Evolutionary conservation across 2,329 filamentous ascomycete species (phyloP), one percentile per base, ranked within the genome.

Genomic region (Thielaviopsis ethacetica): DNA sequence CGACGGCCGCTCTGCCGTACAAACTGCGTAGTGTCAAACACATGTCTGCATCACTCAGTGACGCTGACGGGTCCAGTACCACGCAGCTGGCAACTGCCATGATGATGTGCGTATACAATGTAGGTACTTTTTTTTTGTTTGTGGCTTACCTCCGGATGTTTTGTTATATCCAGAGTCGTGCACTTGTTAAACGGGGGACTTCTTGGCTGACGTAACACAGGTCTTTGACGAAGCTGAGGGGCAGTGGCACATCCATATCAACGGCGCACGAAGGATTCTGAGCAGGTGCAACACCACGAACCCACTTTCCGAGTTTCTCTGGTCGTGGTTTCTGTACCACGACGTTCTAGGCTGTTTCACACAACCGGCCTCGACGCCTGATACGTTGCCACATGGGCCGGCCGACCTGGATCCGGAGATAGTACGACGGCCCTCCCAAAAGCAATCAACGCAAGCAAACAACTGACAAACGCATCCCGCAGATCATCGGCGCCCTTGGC

Each of bases 71-170:
- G n/a, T 66, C 65, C 17, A 70, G 67, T 6, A 68, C 72, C 55
- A 68, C 68, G 7, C 73, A 75, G 60, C 67, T 76, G 56, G 73
- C 74, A 15, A 71, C 73, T 13, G 75, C 72, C 7, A 74, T 76
- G 75, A 76, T 77, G 74, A 68, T 76, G 6, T 76, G 73, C 57
- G 73, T 76, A 17, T 75, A 76, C 60, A 75, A 73, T 64, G 74
- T 75, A 62, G 65, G 71, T 62, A 6, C 27, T 17, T 44, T 44
- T n/a, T 17, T 9, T 27, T 52, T 21, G 1, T 7, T 47, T 13
- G 2, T 24, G 24, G 15, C 27, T 54, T 44, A 30, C 22, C 26
- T 7, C 7, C 10, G 15, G 38, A 4, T n/a, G 38, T 17, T 17
- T 44, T 7, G 4, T 7, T 34, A 34, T 34, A 6, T 44, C 15